Conservation (phyloP, 2,329 filamentous ascomycete species). For the Colletotrichum tropicale region DNA sequence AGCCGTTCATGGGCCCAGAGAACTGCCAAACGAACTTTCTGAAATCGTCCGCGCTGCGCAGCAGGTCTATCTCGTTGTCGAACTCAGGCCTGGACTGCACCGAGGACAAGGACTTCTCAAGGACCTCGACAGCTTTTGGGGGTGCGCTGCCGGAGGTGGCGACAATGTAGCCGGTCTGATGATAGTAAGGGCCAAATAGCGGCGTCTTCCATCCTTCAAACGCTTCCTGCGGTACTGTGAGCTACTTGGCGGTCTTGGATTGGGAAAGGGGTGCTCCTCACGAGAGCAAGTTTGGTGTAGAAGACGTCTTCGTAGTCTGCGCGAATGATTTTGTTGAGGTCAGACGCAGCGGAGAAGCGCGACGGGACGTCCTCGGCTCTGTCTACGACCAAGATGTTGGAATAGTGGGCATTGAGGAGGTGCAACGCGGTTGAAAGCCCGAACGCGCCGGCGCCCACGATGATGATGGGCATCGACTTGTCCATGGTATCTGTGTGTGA, state of each 20-base stretch:
- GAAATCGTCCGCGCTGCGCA: conserved; percentile 43
- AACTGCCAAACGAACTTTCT: conserved; percentile 51
- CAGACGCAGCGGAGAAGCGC: conserved; percentile 56
- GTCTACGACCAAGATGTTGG: conserved; percentile 52
- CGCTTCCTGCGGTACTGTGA: conserved; percentile 45
- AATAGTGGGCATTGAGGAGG: conserved; percentile 45
- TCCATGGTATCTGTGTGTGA: background rate
- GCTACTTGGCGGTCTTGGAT: background rate
- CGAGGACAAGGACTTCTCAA: conserved; percentile 45
- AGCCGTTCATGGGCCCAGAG: conserved; percentile 50
- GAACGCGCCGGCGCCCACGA: conserved; percentile 54
- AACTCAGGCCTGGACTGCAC: conserved; percentile 39
- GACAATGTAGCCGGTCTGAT: conserved; percentile 45
- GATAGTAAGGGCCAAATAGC: conserved; percentile 57
- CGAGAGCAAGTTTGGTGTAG: conserved; percentile 50
- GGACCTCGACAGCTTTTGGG: conserved; percentile 49
- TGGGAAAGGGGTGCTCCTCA: background rate
- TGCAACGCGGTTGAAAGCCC: conserved; percentile 56
- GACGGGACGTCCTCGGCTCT: conserved; percentile 43
- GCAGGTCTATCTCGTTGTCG: conserved; percentile 17
- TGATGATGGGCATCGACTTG: conserved; percentile 23
- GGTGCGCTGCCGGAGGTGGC: conserved; percentile 52
- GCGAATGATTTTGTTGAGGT: conserved; percentile 66
- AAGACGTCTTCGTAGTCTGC: conserved; percentile 63
- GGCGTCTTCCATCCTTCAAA: conserved; percentile 56